phyloP scores from a whole-genome alignment of 1,139 yeast genomes.

The Pichia sp. region DNA sequence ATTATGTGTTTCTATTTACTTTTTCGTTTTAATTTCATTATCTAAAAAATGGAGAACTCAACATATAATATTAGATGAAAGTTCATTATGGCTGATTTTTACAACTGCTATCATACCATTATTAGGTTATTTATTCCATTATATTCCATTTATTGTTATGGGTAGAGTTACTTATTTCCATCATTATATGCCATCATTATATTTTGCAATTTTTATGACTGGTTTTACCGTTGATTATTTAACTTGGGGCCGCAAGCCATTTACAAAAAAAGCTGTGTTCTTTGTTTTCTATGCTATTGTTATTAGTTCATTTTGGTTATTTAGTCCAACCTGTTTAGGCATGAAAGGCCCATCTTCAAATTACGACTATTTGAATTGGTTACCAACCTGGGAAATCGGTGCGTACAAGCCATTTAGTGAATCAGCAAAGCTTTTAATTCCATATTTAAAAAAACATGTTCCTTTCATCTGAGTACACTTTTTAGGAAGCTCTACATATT shows the following conservation, averaged over 20 bases:
- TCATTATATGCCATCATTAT: conserved; percentile 76
- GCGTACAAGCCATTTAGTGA: conserved; percentile 11
- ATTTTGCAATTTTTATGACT: conserved; percentile 63
- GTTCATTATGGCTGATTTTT: conserved; percentile 31
- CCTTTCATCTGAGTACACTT: neutral
- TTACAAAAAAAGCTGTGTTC: conserved; percentile 28
- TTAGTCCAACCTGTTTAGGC: conserved; percentile 79
- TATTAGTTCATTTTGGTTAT: conserved; percentile 62
- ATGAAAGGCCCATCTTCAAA: conserved; percentile 70
- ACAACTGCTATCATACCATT: conserved; percentile 60
- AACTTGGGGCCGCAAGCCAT: conserved; percentile 7
- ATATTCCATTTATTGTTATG: conserved; percentile 68
- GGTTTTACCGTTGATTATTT: conserved; percentile 51
- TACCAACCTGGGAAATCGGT: conserved; percentile 59
- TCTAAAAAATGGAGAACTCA: conserved; percentile 60
- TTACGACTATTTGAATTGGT: conserved; percentile 67
- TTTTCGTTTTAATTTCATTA: conserved; percentile 16
- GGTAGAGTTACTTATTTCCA: conserved; percentile 80
- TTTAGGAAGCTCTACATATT: neutral
- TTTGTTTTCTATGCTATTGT: conserved; percentile 44
- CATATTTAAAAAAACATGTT: neutral
- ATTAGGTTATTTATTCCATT: conserved; percentile 67
- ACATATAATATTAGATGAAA: conserved; percentile 24
- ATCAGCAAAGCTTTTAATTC: neutral
- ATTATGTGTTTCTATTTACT: conserved; percentile 29